A percentile compares a stretch with the other conserved stretches of the same genome.
phyloP scores from a whole-genome alignment of 257 asterid species.

The Solanum ossicruentum region DNA sequence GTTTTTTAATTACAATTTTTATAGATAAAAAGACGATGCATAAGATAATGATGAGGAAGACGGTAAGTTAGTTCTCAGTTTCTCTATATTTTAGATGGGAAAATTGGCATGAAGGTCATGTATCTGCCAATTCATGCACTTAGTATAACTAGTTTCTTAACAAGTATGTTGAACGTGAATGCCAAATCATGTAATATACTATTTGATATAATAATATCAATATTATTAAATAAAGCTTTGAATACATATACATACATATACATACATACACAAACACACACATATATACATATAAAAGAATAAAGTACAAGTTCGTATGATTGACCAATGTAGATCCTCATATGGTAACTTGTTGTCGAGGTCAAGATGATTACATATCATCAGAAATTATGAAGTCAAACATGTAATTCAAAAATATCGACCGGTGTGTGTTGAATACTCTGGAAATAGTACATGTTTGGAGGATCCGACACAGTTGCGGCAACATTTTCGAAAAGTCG shows the following conservation, averaged over 20 bases:
- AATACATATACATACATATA: background rate
- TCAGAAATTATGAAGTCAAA: background rate
- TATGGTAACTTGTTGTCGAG: background rate
- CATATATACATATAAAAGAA: background rate
- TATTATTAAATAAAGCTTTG: background rate
- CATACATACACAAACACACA: too few species aligned
- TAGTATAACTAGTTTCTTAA: background rate
- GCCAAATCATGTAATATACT: background rate
- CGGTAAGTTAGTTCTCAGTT: background rate
- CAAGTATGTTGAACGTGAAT: background rate
- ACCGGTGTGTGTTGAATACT: background rate
- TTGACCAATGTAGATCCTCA: background rate
- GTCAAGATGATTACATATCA: background rate
- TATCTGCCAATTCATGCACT: background rate
- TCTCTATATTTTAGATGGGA: background rate
- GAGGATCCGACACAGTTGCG: background rate
- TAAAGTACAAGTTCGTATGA: background rate
- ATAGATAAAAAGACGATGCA: background rate
- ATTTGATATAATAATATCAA: background rate
- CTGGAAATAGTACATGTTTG: background rate
- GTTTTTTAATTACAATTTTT: background rate
- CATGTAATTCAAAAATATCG: background rate
- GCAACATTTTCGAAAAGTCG: background rate
- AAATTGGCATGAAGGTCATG: background rate
- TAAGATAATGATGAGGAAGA: background rate